phyloP scores from a whole-genome alignment of 768 basidiomycete genomes.

The Sarcomyxa edulis region DNA sequence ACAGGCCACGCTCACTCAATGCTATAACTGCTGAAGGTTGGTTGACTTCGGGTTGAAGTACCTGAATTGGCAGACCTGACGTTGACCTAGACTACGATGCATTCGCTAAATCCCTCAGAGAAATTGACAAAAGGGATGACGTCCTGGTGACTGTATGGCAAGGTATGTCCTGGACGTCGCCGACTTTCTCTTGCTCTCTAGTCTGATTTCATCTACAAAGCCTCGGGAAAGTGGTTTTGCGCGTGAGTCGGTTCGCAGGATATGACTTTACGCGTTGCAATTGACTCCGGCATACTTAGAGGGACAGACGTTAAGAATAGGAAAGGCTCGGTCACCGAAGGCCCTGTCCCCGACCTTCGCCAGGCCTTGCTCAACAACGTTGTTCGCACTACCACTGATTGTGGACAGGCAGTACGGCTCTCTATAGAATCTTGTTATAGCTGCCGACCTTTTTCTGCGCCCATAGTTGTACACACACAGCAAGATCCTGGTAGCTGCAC shows the following conservation, averaged over 20 bases:
- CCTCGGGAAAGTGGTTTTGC: constrained; percentile 69
- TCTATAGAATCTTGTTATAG: neutral
- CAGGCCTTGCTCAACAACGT: constrained; percentile 42
- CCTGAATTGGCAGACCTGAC: neutral
- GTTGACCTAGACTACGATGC: constrained; percentile 63
- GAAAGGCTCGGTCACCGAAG: constrained; percentile 8
- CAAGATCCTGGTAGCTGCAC: constrained; percentile 64
- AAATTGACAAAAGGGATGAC: constrained; percentile 54
- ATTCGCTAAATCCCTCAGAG: constrained; percentile 52
- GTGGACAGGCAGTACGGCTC: constrained; percentile 53
- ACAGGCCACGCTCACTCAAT: constrained; percentile 55
- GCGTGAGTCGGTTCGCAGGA: constrained; percentile 39
- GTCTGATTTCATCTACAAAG: constrained; percentile 22
- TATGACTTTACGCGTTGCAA: neutral
- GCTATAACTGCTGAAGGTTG: constrained; percentile 50
- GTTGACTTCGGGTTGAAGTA: constrained; percentile 5
- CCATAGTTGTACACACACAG: constrained; percentile 59
- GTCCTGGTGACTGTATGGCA: constrained; percentile 67
- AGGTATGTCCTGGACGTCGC: constrained; percentile 29
- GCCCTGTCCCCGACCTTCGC: constrained; percentile 29
- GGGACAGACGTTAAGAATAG: constrained; percentile 51
- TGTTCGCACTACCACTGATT: constrained; percentile 50
- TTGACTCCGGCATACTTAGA: no score
- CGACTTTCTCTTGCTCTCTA: neutral
- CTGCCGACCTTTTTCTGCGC: neutral